Conservation (phyloP, 352 stramenopile genomes). For the Thalassiosira livingstoniorum region DNA sequence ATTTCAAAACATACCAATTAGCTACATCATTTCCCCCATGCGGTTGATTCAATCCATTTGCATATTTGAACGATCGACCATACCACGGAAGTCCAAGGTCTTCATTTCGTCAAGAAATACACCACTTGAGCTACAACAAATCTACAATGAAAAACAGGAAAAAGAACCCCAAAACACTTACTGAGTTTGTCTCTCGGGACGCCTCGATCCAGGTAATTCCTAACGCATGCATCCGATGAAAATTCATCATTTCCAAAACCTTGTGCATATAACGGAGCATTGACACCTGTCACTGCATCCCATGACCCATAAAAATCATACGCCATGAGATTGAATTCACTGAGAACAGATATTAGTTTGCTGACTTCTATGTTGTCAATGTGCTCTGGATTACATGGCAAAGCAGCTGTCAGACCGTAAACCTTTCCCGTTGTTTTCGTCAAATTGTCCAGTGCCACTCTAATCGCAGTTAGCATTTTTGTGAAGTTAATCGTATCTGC, state of each 20-base stretch:
- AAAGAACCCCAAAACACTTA: conserved; percentile 4
- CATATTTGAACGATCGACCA: conserved; percentile 45
- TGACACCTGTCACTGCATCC: conserved; percentile 44
- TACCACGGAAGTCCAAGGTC: conserved; percentile 38
- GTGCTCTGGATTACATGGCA: conserved; percentile 43
- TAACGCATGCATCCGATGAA: conserved; percentile 43
- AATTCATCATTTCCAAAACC: conserved; percentile 56
- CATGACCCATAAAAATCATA: conserved; percentile 58
- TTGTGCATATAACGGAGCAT: conserved; percentile 54
- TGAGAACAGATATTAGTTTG: conserved; percentile 34
- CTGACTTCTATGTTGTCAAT: conserved; percentile 52
- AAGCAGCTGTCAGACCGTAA: conserved; percentile 49
- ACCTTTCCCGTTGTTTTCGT: conserved; percentile 32
- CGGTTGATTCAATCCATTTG: conserved; percentile 38
- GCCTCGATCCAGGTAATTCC: conserved; percentile 51
- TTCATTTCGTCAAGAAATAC: not conserved
- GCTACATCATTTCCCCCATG: conserved; percentile 42
- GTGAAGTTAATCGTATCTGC: conserved; percentile 49
- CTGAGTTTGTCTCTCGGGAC: conserved; percentile 37
- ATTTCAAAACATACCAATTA: conserved; percentile 50
- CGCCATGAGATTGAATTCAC: conserved; percentile 50
- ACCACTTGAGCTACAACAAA: not conserved
- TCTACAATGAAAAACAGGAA: not conserved
- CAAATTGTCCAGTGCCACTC: conserved; percentile 31
- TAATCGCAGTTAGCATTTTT: conserved; percentile 27